Conservation (phyloP, 2,329 filamentous ascomycete genomes). For the Sporothrix schenckii region DNA sequence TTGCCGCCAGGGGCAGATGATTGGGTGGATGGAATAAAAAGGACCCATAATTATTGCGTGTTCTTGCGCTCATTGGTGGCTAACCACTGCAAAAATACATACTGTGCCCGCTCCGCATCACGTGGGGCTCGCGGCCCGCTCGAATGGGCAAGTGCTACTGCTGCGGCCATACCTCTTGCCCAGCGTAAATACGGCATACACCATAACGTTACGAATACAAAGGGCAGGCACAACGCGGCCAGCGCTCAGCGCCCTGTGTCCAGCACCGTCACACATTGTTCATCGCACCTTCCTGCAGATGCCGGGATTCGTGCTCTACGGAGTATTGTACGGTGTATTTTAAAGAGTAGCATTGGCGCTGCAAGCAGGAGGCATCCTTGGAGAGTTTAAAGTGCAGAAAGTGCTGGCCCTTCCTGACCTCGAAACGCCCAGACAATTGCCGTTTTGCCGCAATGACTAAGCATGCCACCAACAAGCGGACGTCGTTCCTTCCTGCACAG, state of each 20-base stretch:
- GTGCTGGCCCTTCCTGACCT: constrained; percentile 3
- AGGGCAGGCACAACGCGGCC: background rate
- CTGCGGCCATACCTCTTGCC: background rate
- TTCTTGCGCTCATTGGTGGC: constrained; percentile 26
- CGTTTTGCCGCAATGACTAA: constrained; percentile 16
- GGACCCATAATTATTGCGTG: constrained; percentile 8
- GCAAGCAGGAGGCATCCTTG: constrained; percentile 8
- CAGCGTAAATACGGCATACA: constrained; percentile 4
- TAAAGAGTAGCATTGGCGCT: background rate
- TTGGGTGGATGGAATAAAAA: constrained; percentile 1
- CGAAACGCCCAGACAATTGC: background rate
- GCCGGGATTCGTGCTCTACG: background rate
- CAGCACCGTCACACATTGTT: background rate
- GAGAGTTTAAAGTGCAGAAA: background rate
- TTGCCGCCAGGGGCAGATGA: constrained; percentile 16
- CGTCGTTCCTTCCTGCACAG: background rate
- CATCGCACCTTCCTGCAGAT: constrained; percentile 11
- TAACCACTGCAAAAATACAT: constrained; percentile 4
- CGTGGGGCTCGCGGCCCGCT: constrained; percentile 28
- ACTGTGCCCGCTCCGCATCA: constrained; percentile 28
- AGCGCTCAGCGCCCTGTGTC: background rate
- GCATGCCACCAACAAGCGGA: background rate
- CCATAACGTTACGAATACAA: background rate
- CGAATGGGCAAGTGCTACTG: constrained; percentile 22
- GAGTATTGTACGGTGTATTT: constrained; percentile 15